Evolutionary conservation across 1,284 basidiomycete genomes (phyloP), one percentile per base, ranked within the genome.

Genomic region (Heliocybe sulcata): DNA sequence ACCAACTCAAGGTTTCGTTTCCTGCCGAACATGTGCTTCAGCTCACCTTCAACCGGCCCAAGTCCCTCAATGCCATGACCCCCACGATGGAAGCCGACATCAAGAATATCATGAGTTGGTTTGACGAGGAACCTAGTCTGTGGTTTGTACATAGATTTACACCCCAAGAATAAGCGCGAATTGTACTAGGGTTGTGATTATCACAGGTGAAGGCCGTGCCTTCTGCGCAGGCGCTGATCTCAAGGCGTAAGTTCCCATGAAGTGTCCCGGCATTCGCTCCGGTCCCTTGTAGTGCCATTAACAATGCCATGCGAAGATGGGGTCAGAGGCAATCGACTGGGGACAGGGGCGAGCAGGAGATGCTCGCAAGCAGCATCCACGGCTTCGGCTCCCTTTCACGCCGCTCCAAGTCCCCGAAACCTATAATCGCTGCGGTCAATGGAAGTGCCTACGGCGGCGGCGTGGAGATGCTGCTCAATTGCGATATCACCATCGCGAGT

Each of bases 181-280:
- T 49, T 4, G 35, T 22, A 31, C 6, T 61, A 90, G 88, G 90
- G 85, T 88, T 10, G 80, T 77, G 38, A 77, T 94, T 63, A 65
- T 94, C 45, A 92, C 91, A 26, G 92, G 91, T 12, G 79, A 80
- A 56, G 90, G 88, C 2, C 80, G 83, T 45, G 69, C 81, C 0
- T 94, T 94, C 70, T 93, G 91, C 62, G 90, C 90, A 1, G 91
- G 91, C 3, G 85, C 87, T 52, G 90, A 92, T 66, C 74, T 92
- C 45, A 83, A 83, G 69, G 81, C 79, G 85, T 87, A 65, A 59
- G 81, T 74, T 23, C 26, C 50, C 29, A 47, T 42, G 19, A 31
- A 31, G 29, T 31, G 4, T 12, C 12, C 29, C 29, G 29, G 26
- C 42, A 31, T 45, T 54, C 16, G n/a, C 35, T 35, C 33, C 31